A percentile compares a stretch with the other conserved stretches of the same genome.
These are phyloP conservation scores for Microdochium bolleyi DNA, from an alignment of 2,329 filamentous ascomycete species.

Conservation along the genomic window DNA sequence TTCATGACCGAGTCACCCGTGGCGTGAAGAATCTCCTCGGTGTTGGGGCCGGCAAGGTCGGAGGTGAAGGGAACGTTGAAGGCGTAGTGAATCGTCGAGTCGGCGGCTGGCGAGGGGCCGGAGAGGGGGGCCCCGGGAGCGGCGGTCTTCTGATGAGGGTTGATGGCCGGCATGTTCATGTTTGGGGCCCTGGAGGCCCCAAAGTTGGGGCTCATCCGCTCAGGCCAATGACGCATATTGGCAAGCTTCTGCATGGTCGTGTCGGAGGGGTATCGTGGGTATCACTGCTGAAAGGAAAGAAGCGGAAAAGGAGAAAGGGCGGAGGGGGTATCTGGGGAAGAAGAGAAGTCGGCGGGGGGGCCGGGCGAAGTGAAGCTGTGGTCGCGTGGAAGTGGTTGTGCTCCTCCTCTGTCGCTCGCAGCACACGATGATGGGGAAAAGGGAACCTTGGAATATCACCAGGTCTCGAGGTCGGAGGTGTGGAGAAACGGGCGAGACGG, in stretches of 20 bases:
- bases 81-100: conserved; percentile 79
- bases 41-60: conserved; percentile 84
- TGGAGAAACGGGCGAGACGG: background rate
- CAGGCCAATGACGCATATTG: conserved; percentile 66
- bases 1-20: conserved; percentile 79
- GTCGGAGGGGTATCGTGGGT: conserved; percentile 9
- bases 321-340: conserved; percentile 4
- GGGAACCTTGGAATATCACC: conserved; percentile 39
- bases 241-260: conserved; percentile 60
- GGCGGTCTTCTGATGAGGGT: conserved; percentile 49
- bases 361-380: conserved; percentile 7
- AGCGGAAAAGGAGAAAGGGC: conserved; percentile 9
- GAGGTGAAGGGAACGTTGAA: conserved; percentile 97
- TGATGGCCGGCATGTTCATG: conserved; percentile 47
- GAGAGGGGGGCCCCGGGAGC: conserved; percentile 44
- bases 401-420: conserved; percentile 5
- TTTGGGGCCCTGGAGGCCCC: conserved; percentile 50
- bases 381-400: conserved; percentile 1
- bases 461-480: conserved; percentile 5
- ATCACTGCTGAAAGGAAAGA: conserved; percentile 12
- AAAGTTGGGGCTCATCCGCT: conserved; percentile 62
- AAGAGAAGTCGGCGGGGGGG: conserved; percentile 8
- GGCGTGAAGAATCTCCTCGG: conserved; percentile 90
- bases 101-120: conserved; percentile 62
- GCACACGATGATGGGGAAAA: conserved; percentile 27